Evolutionary conservation across 2,329 filamentous ascomycete species (phyloP).

Genomic region (Calonectria henricotiae): DNA sequence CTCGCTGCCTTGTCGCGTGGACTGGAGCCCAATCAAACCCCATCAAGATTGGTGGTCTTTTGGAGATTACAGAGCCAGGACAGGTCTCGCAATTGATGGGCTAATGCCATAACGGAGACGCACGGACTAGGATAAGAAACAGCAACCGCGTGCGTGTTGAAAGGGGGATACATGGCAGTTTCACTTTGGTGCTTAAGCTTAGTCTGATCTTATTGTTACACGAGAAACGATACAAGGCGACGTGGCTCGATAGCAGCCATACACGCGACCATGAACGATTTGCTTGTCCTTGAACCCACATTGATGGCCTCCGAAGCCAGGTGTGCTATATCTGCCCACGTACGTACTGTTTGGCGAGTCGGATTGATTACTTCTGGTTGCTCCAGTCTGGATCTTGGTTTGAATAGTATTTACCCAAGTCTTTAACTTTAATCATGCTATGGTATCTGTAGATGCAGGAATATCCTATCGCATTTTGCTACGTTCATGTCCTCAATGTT

Average conservation of each 20-base stretch:
- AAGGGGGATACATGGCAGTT: constrained; percentile 7
- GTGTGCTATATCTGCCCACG: background rate
- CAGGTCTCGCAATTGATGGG: background rate
- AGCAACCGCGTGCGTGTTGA: background rate
- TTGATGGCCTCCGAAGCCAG: background rate
- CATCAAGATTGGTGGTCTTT: constrained; percentile 1
- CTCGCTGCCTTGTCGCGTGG: constrained; percentile 9
- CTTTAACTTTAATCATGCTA: background rate
- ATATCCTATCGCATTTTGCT: background rate
- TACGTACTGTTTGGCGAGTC: too few relatives aligned
- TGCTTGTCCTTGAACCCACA: background rate
- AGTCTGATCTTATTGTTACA: background rate
- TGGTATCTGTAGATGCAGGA: too few relatives aligned
- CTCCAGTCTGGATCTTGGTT: background rate
- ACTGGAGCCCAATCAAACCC: constrained; percentile 14
- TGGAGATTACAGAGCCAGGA: constrained; percentile 17
- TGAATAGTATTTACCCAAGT: background rate
- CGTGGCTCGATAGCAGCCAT: constrained; percentile 13
- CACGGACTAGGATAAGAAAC: constrained; percentile 22
- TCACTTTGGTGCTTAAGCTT: background rate
- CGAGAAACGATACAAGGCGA: constrained; percentile 6
- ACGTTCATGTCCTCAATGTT: background rate
- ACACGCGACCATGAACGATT: constrained; percentile 21
- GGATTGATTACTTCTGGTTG: too few relatives aligned
- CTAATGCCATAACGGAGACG: constrained; percentile 8